These are phyloP conservation scores for Neonectria neomacrospora DNA, from an alignment of 2,329 filamentous ascomycete species.

Conservation along the genomic window DNA sequence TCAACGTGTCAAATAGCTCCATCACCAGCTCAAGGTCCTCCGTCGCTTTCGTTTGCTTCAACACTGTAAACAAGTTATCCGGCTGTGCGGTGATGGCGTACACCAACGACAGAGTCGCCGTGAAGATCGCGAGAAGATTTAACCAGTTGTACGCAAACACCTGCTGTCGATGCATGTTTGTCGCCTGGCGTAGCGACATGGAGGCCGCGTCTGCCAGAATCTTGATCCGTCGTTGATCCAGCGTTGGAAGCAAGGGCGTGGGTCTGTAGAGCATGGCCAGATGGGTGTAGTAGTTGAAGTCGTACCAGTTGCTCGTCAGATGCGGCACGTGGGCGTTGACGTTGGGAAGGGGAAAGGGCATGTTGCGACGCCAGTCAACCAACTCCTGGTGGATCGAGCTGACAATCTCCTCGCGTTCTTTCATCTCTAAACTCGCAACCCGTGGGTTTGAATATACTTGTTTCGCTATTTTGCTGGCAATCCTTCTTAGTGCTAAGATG, in stretches of 20 bases:
- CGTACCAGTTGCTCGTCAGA: constrained; percentile 57
- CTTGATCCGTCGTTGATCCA: constrained; percentile 50
- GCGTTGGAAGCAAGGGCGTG: constrained; percentile 53
- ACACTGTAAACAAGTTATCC: constrained; percentile 42
- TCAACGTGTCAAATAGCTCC: constrained; percentile 46
- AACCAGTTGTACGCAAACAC: constrained; percentile 57
- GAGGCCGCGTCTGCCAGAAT: constrained; percentile 53
- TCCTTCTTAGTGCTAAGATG: constrained; percentile 53
- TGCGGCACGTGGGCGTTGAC: constrained; percentile 54
- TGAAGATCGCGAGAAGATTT: constrained; percentile 55
- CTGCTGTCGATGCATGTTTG: constrained; percentile 51
- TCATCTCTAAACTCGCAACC: constrained; percentile 26
- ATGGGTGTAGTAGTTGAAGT: constrained; percentile 61
- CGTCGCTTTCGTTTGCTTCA: constrained; percentile 44
- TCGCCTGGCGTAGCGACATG: constrained; percentile 57
- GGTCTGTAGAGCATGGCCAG: constrained; percentile 57
- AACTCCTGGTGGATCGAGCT: constrained; percentile 53
- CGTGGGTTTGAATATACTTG: constrained; percentile 50
- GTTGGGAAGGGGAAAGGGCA: constrained; percentile 57
- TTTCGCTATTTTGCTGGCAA: constrained; percentile 54
- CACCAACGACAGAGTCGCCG: constrained; percentile 54
- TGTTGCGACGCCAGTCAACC: constrained; percentile 56
- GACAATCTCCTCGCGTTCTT: constrained; percentile 49
- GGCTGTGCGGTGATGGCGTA: constrained; percentile 56
- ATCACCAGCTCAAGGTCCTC: constrained; percentile 47